Percentiles rank a stretch among this genome's conserved stretches.
Evolutionary conservation across 495 filamentous ascomycete species (phyloP).

Genomic region (Aspergillus affinis): DNA sequence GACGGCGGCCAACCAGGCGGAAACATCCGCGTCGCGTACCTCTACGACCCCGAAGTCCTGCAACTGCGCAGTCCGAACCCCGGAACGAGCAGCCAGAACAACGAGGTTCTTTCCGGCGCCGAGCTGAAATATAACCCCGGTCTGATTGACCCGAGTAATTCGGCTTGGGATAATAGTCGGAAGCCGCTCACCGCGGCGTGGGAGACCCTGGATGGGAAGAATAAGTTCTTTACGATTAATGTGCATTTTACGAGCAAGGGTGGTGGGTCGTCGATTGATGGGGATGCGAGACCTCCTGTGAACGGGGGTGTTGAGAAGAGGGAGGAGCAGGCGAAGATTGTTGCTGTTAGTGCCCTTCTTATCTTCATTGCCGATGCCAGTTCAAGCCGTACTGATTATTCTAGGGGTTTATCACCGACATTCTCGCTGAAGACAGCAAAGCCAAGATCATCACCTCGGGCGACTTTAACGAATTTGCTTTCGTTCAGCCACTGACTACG

Average conservation of each 20-base stretch:
- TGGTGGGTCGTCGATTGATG: conserved; percentile 54
- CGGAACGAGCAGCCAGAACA: conserved; percentile 43
- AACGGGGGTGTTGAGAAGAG: conserved; percentile 55
- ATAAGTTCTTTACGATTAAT: conserved; percentile 58
- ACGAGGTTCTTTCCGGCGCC: conserved; percentile 46
- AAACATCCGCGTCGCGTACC: conserved; percentile 64
- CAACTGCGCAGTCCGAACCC: conserved; percentile 47
- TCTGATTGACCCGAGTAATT: conserved; percentile 53
- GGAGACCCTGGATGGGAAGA: conserved; percentile 43
- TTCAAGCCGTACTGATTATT: too few species aligned
- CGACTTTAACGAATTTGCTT: conserved; percentile 65
- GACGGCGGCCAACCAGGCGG: conserved; percentile 61
- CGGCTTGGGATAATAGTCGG: conserved; percentile 50
- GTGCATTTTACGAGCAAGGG: conserved; percentile 59
- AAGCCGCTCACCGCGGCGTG: conserved; percentile 61
- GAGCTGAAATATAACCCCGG: conserved; percentile 59
- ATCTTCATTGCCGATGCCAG: too few species aligned
- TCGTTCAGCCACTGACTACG: conserved; percentile 47
- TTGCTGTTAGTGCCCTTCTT: conserved; percentile 37
- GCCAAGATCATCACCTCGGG: conserved; percentile 52
- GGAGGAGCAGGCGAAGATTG: conserved; percentile 45
- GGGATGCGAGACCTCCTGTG: conserved; percentile 58
- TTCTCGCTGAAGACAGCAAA: conserved; percentile 41
- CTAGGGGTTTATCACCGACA: conserved; percentile 36
- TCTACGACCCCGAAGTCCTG: conserved; percentile 54